Evolutionary conservation across 2,329 filamentous ascomycete species (phyloP), one percentile per base, ranked within the genome.

Genomic region (Claviceps citrina): DNA sequence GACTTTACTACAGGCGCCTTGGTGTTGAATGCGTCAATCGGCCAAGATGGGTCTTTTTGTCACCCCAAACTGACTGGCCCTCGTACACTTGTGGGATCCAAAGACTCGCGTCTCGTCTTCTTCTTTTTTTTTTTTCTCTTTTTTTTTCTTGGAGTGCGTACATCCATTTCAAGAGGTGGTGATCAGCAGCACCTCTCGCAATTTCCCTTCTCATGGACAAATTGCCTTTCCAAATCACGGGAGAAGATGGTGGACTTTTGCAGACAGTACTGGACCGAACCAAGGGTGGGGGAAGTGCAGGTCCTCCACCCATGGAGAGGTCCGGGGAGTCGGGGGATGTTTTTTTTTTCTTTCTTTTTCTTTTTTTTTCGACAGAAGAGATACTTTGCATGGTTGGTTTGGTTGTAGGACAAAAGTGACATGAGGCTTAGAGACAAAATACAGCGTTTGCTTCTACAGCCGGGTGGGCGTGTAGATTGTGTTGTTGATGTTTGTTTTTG

Each of bases 201-300:
- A n/a, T 30, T 30, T 30, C n/a, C 13, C 9, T 25, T 30, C 24
- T 13, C 8, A 13, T 26, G 26, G 24, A 31, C 15, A 16, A 18
- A 33, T 30, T 25, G 15, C 19, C 19, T 12, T 12, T 36, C 20
- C 27, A 36, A 16, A 13, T 19, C 13, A 26, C 16, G 15, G 13
- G 18, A 16, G n/a, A 33, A 30, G 7, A n/a, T 30, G 15, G 12
- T 7, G 22, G n/a, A n/a, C n/a, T n/a, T 26, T 16, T 18, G 34
- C 15, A 10, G 35, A 38, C 10, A 27, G 10, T 3, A 7, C 41
- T n/a, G n/a, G 22, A 32, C 16, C 7, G 10, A 34, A 26, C 37
- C 39, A 44, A 40, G 43, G 39, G 38, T 24, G 37, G 44, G 51
- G 51, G 56, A 55, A 55, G 56, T 59, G 56, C 55, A 59, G 56